Base-by-base conservation (phyloP, 768 basidiomycete genomes). In the Hygrophoropsis aurantiaca region DNA sequence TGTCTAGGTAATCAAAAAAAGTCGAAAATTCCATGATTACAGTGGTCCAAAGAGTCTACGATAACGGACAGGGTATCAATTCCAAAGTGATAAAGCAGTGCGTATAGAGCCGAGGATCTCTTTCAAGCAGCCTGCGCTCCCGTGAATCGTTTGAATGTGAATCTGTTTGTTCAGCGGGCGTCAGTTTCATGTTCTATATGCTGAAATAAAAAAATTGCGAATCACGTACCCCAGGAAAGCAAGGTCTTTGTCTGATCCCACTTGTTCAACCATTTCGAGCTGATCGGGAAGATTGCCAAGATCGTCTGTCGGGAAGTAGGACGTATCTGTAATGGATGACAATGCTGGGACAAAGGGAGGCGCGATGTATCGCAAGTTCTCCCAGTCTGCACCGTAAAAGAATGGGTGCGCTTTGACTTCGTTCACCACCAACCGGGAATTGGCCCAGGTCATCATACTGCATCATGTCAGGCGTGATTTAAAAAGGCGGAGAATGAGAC, bases 321-420 rank as follows among this genome's bases (percentile, higher is more conserved):
- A 90, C 0, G 94, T 97, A 60, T 97, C 94, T 19, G 91, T 94
- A 58, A 89, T 88, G 23, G 90, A 93, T 54, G 89, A 85, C 36
- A 99, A 75, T 46, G 87, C 90, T 3, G 95, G 95, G 11, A 99
- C 90, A 65, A 97, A 97, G 1, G 95, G 95, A 19, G 94, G 91
- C 52, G 94, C 91, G 51, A 99, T 97, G 52, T 91, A 82, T 24
- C 94, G 85, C 62, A 99, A 81, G 3, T 85, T 76, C 36, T 78
- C 78, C 95, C 95, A 99, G 69, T 95, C 94, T 19, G 94, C 95
- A 21, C 95, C 95, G 57, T 81, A 86, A 69, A 94, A 94, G 80
- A 97, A 97, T 0, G 92, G 83, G 67, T 98, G 94, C 9, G 76
- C 75, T 71, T 97, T 97, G 72, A 97, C 84, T 65, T 94, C 87